Conservation (phyloP, 768 basidiomycete species). For the Multifurca ochricompacta region DNA sequence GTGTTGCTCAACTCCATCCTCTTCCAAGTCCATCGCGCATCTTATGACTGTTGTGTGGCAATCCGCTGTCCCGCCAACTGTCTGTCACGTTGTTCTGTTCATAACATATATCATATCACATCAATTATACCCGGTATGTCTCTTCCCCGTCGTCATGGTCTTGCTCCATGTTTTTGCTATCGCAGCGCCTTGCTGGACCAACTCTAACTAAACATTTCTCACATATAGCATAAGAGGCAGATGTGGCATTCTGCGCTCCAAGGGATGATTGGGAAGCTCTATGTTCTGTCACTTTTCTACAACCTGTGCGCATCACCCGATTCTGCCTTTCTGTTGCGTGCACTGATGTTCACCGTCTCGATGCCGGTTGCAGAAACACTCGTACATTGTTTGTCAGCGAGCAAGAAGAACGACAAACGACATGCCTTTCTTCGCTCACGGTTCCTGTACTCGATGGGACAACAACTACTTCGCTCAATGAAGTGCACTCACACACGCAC, state of each 20-base stretch:
- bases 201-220: neutral
- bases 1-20: neutral
- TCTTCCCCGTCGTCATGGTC: neutral
- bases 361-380: neutral
- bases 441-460: neutral
- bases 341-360: constrained; percentile 19
- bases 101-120: neutral
- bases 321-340: neutral
- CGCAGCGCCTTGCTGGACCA: neutral
- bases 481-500: neutral
- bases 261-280: constrained; percentile 1
- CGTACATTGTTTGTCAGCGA: neutral
- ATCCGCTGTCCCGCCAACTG: constrained; percentile 6
- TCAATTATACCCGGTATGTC: neutral
- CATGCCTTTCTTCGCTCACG: neutral
- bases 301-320: neutral
- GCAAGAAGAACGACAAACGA: neutral
- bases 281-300: constrained; percentile 1
- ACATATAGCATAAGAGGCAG: neutral
- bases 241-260: constrained; percentile 6
- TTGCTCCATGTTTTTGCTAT: neutral
- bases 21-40: neutral
- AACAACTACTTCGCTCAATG: neutral
- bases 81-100: neutral
- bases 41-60: neutral